These are phyloP conservation scores for Leishmania gerbilli DNA, from an alignment of 208 protist genomes.

Conservation along the genomic window DNA sequence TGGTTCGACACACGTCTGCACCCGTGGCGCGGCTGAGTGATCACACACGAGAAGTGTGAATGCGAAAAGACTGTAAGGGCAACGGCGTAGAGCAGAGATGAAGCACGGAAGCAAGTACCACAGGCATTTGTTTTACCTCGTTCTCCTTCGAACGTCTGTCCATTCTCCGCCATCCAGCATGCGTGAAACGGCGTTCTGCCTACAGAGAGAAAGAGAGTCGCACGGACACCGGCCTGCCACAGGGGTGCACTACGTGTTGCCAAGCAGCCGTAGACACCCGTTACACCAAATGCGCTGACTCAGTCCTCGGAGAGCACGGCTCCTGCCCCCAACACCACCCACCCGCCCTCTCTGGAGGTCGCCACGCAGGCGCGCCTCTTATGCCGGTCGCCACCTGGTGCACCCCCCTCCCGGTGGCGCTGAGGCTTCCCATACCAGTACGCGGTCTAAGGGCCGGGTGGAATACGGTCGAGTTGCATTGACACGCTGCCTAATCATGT, in stretches of 20 bases:
- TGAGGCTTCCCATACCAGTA: not conserved
- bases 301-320: not conserved
- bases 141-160: not conserved
- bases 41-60: not conserved
- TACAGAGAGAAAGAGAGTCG: not conserved
- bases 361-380: not conserved
- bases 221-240: not conserved
- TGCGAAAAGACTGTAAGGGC: not conserved
- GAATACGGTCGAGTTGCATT: not conserved
- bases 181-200: not conserved
- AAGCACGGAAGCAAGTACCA: not conserved
- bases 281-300: not conserved
- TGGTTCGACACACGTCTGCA: too few relatives aligned
- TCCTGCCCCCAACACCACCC: not conserved
- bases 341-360: too few relatives aligned
- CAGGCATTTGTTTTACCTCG: not conserved
- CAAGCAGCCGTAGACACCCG: not conserved
- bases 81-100: constrained; percentile 3
- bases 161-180: not conserved
- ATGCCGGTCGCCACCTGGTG: not conserved
- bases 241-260: not conserved
- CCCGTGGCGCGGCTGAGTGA: not conserved
- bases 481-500: too few relatives aligned
- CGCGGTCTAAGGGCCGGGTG: not conserved
- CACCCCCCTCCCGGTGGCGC: not conserved